phyloP scores from a whole-genome alignment of 257 asterid species.

The Thymus mandschuricus region DNA sequence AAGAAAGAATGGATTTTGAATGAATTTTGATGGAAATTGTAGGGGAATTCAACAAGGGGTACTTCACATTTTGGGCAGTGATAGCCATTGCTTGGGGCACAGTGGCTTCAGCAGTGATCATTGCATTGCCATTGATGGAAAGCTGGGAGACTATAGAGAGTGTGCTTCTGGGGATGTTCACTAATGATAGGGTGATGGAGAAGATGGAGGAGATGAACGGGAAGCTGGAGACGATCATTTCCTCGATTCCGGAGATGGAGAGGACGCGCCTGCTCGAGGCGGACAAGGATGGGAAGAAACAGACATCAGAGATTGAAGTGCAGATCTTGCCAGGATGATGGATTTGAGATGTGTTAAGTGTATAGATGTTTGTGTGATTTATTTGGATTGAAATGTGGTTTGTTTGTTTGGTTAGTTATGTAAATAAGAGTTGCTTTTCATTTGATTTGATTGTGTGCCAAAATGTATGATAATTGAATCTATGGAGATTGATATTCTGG shows the following conservation, averaged over 20 bases:
- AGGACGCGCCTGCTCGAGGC: slow-evolving; percentile 65
- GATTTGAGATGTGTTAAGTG: not conserved
- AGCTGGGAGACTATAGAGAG: slow-evolving; percentile 75
- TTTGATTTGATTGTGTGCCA: no score
- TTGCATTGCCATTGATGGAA: slow-evolving; percentile 69
- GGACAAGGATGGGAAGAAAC: slow-evolving; percentile 53
- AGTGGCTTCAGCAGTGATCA: slow-evolving; percentile 74
- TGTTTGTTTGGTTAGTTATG: not conserved
- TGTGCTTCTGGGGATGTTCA: slow-evolving; percentile 76
- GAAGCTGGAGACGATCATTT: slow-evolving; percentile 60
- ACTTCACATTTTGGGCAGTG: slow-evolving; percentile 93
- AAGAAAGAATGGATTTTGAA: not conserved
- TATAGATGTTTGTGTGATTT: not conserved
- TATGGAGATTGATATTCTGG: no score
- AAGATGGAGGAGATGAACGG: slow-evolving; percentile 73
- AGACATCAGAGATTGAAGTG: slow-evolving; percentile 48
- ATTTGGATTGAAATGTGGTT: not conserved
- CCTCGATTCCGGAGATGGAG: slow-evolving; percentile 83
- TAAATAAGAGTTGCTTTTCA: not conserved
- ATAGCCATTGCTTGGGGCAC: slow-evolving; percentile 93
- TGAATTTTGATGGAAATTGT: slow-evolving; percentile 24
- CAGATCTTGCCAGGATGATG: slow-evolving; percentile 24
- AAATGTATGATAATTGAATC: no score
- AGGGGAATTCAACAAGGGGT: slow-evolving; percentile 82
- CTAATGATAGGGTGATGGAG: slow-evolving; percentile 76